These are phyloP conservation scores for Alternaria triticina DNA, from an alignment of 2,329 filamentous ascomycete genomes.

Conservation along the genomic window DNA sequence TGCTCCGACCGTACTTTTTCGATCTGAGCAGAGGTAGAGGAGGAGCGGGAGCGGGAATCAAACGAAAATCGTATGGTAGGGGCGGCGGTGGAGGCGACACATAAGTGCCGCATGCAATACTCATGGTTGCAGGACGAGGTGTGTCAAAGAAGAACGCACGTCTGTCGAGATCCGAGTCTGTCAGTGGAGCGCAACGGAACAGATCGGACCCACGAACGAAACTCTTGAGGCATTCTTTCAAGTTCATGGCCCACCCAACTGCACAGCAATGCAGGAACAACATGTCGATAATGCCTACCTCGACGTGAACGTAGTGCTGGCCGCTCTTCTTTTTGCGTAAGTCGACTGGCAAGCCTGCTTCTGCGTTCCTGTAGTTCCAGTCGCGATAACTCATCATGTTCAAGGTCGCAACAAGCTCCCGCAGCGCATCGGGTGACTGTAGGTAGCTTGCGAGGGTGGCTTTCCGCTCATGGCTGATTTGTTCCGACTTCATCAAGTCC, in stretches of 20 bases:
- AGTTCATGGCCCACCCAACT: slow-evolving; percentile 25
- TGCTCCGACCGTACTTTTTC: too few relatives aligned
- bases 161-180: slow-evolving; percentile 12
- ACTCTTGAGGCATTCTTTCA: slow-evolving; percentile 20
- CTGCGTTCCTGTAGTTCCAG: slow-evolving; percentile 33
- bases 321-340: slow-evolving; percentile 29
- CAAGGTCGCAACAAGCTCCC: slow-evolving; percentile 30
- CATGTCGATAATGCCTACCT: slow-evolving; percentile 38
- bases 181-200: slow-evolving; percentile 6
- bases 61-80: too few relatives aligned
- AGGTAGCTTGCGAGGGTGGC: slow-evolving; percentile 32
- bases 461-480: slow-evolving; percentile 59
- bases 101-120: too few relatives aligned
- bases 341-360: slow-evolving; percentile 30
- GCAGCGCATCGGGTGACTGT: slow-evolving; percentile 27
- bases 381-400: slow-evolving; percentile 32
- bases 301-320: slow-evolving; percentile 28
- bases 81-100: slow-evolving; percentile 5
- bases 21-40: too few relatives aligned
- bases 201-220: neutral
- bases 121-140: neutral
- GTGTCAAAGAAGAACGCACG: slow-evolving; percentile 29
- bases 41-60: too few relatives aligned
- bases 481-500: slow-evolving; percentile 57
- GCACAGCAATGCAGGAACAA: slow-evolving; percentile 35